Conservation (phyloP, 371 early-diverging fungal genomes). For the Mortierella sp. region DNA sequence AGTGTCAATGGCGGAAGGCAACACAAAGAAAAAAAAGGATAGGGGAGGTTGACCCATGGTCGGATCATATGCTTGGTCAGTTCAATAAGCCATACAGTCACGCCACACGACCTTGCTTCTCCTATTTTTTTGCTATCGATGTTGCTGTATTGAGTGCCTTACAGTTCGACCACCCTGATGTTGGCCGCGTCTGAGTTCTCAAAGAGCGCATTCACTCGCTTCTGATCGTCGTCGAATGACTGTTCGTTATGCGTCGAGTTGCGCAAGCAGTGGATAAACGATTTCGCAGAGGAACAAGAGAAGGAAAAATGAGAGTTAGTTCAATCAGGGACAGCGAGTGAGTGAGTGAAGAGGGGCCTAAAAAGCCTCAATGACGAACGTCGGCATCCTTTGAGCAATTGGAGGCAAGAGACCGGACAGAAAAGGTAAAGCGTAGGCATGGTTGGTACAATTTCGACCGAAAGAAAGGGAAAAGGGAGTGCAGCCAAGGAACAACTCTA, state of each 20-base stretch:
- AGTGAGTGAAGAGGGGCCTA: too few relatives aligned
- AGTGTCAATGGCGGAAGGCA: not conserved
- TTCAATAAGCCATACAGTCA: not conserved
- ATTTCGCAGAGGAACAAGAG: not conserved
- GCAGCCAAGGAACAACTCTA: conserved; percentile 9
- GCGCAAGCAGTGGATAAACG: not conserved
- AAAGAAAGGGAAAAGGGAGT: not conserved
- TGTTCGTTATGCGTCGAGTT: conserved; percentile 37
- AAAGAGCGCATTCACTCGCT: conserved; percentile 83
- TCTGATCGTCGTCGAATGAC: conserved; percentile 78
- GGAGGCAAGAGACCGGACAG: not conserved
- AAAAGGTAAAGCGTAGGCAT: not conserved
- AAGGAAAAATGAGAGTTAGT: not conserved
- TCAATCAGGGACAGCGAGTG: not conserved
- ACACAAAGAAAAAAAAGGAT: not conserved
- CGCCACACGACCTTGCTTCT: conserved; percentile 9
- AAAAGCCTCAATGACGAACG: not conserved
- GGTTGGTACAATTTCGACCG: not conserved
- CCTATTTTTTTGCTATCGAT: conserved; percentile 7
- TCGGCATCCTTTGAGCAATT: not conserved
- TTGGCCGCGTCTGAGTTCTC: conserved; percentile 77
- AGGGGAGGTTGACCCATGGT: not conserved
- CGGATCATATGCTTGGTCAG: conserved; percentile 9
- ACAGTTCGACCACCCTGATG: conserved; percentile 81
- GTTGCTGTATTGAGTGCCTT: conserved; percentile 30